Conservation (phyloP, 2,329 filamentous ascomycete species). For the Aspergillus sp. region DNA sequence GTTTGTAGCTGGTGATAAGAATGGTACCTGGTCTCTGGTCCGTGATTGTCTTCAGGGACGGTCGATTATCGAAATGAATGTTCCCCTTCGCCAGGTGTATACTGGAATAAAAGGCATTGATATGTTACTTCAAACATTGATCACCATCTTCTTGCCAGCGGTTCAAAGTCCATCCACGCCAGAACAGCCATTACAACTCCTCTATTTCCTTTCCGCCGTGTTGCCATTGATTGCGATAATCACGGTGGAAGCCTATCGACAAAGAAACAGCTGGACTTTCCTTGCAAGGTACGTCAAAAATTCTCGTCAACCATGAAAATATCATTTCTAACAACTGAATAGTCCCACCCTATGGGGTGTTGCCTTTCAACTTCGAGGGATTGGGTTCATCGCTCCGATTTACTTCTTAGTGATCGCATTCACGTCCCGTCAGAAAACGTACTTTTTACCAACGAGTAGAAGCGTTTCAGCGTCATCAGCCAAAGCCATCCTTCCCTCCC, state of each 20-base stretch:
- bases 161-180: conserved; percentile 1
- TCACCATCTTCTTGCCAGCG: conserved; percentile 6
- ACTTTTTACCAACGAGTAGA: conserved; percentile 9
- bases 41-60: not conserved
- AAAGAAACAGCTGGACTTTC: conserved; percentile 9
- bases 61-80: conserved; percentile 1
- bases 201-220: conserved; percentile 9
- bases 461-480: conserved; percentile 12
- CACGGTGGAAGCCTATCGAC: conserved; percentile 11
- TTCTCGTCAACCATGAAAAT: too few relatives aligned
- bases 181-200: conserved; percentile 7
- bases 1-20: conserved; percentile 3
- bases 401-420: conserved; percentile 17
- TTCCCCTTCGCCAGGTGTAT: conserved; percentile 4
- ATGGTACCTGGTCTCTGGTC: conserved; percentile 7
- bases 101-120: conserved; percentile 6
- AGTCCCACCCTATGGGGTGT: conserved; percentile 10
- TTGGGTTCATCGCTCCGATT: conserved; percentile 17
- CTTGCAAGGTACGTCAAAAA: not conserved
- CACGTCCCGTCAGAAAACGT: conserved; percentile 5
- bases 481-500: conserved; percentile 16
- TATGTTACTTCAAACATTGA: conserved; percentile 3
- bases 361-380: conserved; percentile 12
- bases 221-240: conserved; percentile 9
- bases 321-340: not conserved